A percentile compares a stretch with the other conserved stretches of the same genome.
Evolutionary conservation across 1,284 basidiomycete species (phyloP).

Genomic region (Crocinoboletus sp.): DNA sequence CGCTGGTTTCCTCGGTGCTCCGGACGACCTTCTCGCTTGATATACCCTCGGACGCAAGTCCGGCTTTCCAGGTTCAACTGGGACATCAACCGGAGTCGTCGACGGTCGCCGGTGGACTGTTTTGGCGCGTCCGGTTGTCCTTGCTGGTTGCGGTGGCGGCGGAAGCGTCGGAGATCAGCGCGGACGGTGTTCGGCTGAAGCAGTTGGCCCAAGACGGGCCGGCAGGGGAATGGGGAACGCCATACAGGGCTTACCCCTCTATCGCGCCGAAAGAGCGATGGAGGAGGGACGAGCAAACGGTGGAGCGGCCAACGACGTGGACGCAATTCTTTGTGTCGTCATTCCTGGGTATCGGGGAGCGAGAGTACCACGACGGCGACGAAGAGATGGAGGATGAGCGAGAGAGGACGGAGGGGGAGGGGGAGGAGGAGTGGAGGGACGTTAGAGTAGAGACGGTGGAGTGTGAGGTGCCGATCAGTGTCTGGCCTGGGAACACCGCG

Average conservation of each 20-base stretch:
- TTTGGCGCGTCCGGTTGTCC: conserved; percentile 82
- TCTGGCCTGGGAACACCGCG: conserved; percentile 87
- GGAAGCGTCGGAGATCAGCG: conserved; percentile 39
- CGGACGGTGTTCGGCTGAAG: conserved; percentile 51
- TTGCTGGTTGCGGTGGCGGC: conserved; percentile 71
- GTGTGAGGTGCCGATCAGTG: conserved; percentile 85
- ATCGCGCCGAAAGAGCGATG: conserved; percentile 59
- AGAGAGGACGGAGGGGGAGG: conserved; percentile 38
- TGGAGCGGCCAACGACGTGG: conserved; percentile 40
- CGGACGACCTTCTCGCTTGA: conserved; percentile 83
- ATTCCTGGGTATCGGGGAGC: conserved; percentile 45
- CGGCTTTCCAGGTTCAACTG: conserved; percentile 65
- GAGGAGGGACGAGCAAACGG: conserved; percentile 7
- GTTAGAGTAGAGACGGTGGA: conserved; percentile 79
- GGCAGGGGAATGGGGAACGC: conserved; percentile 50
- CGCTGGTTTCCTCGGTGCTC: conserved; percentile 64
- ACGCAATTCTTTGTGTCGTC: conserved; percentile 49
- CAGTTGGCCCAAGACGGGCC: conserved; percentile 53
- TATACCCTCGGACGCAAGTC: conserved; percentile 85
- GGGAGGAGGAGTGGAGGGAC: conserved; percentile 60
- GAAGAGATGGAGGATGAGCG: conserved; percentile 29
- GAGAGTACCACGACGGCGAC: conserved; percentile 56
- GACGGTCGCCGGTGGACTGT: conserved; percentile 57
- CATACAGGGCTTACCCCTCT: conserved; percentile 53
- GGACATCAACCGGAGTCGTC: conserved; percentile 2